Conservation (phyloP, 2,329 filamentous ascomycete genomes). For the Colletotrichum noveboracense region DNA sequence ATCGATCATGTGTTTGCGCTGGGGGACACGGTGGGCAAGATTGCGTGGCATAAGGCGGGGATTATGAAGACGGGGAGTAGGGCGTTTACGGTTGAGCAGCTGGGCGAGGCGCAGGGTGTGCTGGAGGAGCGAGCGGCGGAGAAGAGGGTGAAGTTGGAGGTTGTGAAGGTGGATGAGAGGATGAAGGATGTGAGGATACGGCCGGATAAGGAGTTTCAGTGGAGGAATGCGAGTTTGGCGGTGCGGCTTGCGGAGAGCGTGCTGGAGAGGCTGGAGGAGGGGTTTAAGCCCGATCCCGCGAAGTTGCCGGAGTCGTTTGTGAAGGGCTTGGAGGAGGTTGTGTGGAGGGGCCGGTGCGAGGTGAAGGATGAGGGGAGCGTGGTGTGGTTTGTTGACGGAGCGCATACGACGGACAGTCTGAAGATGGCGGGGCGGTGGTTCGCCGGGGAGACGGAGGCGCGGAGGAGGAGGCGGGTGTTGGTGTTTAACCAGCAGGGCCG, state of each 20-base stretch:
- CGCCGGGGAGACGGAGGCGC: conserved; percentile 60
- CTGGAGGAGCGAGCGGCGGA: conserved; percentile 64
- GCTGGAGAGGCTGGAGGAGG: conserved; percentile 44
- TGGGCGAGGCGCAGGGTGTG: conserved; percentile 51
- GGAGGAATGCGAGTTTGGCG: conserved; percentile 64
- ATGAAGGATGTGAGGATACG: conserved; percentile 51
- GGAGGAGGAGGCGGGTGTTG: conserved; percentile 46
- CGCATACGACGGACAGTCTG: conserved; percentile 86
- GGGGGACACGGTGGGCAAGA: conserved; percentile 78
- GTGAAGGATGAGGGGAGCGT: conserved; percentile 48
- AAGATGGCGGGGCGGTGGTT: conserved; percentile 81
- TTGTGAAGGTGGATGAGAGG: conserved; percentile 30
- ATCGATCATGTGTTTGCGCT: conserved; percentile 86
- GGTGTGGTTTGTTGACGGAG: conserved; percentile 86
- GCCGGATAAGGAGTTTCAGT: conserved; percentile 60
- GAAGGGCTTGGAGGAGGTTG: conserved; percentile 69
- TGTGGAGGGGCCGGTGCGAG: conserved; percentile 80
- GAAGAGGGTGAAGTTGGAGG: conserved; percentile 38
- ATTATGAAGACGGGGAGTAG: conserved; percentile 73
- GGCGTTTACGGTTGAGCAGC: conserved; percentile 37
- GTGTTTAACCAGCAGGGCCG: conserved; percentile 88
- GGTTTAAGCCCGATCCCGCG: background rate
- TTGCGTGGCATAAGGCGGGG: conserved; percentile 90
- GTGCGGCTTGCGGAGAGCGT: conserved; percentile 54
- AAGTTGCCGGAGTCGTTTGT: conserved; percentile 60